Base-by-base conservation (phyloP, 2,329 filamentous ascomycete genomes). In the Fusarium vanettenii region DNA sequence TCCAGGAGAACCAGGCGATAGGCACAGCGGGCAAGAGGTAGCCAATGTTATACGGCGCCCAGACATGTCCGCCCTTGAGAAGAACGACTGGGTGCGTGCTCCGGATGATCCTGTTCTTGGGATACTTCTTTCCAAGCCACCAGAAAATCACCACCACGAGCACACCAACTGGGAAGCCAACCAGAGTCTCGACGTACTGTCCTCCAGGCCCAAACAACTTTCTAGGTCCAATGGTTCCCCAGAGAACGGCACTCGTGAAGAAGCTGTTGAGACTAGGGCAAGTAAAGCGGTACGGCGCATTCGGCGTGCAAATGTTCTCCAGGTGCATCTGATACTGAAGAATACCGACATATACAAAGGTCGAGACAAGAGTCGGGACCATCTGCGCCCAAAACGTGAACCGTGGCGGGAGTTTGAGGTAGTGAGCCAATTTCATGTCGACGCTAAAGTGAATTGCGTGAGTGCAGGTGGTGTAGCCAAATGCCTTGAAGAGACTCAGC, bases 21-120 rank as follows among this genome's bases (percentile, higher is more conserved):
- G 85, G 86, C 3, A 89, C 84, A 33, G 84, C 82, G 4, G 85
- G 86, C 82, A 84, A 86, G 41, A 85, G 77, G 74, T 88, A 89
- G 14, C 82, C 82, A 56, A 83, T 70, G 31, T 86, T 89, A 76
- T 87, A 88, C 0, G 84, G 86, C 0, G 85, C 82, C 82, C 84
- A 86, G 43, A 79, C 72, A 39, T 85, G 75, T 11, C 79, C 79
- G 3, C 86, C 86, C 61, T 82, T 82, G 59, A 86, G 78, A 8
- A 87, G 69, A 10, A 84, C 82, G 1, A 87, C 83, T 8, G 85
- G 81, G 63, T 87, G 86, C 0, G 85, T 73, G 66, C 86, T 83
- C 31, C 86, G 79, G 16, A 85, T 64, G 56, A 80, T 64, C 10
- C 74, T 78, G 69, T 68, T 80, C 41, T 74, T 79, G 25, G 81